Evolutionary conservation across 306 rosid species (phyloP).

Genomic region (Medicago lupulina): DNA sequence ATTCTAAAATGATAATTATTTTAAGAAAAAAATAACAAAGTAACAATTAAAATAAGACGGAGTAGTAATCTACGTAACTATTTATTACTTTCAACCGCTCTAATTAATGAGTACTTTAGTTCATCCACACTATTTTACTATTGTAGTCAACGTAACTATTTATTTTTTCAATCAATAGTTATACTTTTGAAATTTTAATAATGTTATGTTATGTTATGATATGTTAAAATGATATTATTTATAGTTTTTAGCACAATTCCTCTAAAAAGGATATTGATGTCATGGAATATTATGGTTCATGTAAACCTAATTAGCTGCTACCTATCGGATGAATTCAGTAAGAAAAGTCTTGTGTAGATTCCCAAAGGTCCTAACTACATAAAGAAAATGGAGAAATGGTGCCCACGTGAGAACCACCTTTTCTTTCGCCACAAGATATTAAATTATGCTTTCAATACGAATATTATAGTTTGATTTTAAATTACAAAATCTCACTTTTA

Average conservation of each 20-base stretch:
- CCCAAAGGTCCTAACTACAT: conserved; percentile 35
- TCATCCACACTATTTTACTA: no score
- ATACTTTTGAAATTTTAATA: no score
- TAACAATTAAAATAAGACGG: no score
- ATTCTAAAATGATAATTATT: no score
- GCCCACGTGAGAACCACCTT: conserved; percentile 60
- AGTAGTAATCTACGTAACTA: no score
- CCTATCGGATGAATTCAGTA: conserved; percentile 32
- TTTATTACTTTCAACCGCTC: no score
- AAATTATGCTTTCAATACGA: conserved; percentile 42
- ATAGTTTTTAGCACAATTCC: neutral
- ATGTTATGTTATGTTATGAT: no score
- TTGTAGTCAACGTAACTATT: no score
- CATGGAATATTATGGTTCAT: neutral
- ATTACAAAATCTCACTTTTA: neutral
- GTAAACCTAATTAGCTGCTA: neutral
- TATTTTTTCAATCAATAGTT: no score
- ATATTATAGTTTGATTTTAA: neutral
- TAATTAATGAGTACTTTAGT: no score
- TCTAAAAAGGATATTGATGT: neutral
- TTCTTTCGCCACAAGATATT: conserved; percentile 69
- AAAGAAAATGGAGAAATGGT: conserved; percentile 25
- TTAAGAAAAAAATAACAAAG: no score
- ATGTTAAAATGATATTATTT: no score
- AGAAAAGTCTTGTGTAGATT: conserved; percentile 35